Conservation (phyloP, 2,329 filamentous ascomycete genomes). For the Fusarium burgessii region DNA sequence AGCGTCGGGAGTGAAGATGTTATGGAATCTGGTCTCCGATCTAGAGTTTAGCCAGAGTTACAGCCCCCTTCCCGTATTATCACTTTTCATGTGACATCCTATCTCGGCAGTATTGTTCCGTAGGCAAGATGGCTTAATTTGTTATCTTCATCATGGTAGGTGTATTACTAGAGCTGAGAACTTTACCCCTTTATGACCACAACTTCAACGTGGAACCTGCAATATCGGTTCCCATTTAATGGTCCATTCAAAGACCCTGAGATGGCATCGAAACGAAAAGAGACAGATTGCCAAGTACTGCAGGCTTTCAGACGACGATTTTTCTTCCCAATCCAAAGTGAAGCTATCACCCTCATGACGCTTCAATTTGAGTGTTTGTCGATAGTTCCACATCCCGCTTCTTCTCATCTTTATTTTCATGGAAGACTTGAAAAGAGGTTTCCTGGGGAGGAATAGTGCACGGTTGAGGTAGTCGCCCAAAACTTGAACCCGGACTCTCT, state of each 20-base stretch:
- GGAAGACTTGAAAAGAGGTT: slow-evolving; percentile 21
- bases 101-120: background rate
- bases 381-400: background rate
- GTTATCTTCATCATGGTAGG: background rate
- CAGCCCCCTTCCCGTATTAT: background rate
- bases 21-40: background rate
- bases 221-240: background rate
- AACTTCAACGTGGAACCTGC: background rate
- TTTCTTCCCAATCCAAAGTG: background rate
- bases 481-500: background rate
- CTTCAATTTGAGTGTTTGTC: background rate
- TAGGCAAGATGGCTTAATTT: background rate
- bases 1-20: background rate
- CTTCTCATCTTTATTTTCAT: background rate
- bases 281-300: background rate
- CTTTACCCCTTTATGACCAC: background rate
- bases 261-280: background rate
- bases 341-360: background rate
- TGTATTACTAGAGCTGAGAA: background rate
- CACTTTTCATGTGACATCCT: background rate
- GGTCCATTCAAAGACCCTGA: background rate
- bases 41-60: background rate
- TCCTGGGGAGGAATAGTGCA: slow-evolving; percentile 10
- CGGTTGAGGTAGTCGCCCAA: background rate
- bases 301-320: background rate